These are phyloP conservation scores for Ascochyta lentis DNA, from an alignment of 2,329 filamentous ascomycete species.

Conservation along the genomic window DNA sequence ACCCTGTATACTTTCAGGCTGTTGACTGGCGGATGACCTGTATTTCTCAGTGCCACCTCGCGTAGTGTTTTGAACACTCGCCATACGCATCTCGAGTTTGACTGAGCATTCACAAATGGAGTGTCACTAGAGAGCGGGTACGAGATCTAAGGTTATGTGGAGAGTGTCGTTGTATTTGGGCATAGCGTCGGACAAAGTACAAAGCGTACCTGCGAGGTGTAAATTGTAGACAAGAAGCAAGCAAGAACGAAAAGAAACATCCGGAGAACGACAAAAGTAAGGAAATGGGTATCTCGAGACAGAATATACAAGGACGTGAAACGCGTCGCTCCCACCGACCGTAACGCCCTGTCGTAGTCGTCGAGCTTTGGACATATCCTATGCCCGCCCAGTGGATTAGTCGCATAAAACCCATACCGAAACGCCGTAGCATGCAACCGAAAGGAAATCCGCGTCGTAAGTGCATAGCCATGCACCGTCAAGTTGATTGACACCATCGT, in stretches of 20 bases:
- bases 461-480: slow-evolving; percentile 13
- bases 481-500: slow-evolving; percentile 13
- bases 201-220: no score
- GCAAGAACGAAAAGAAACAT: background rate
- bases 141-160: no score
- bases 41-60: no score
- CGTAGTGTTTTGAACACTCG: no score
- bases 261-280: background rate
- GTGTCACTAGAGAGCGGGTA: no score
- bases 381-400: slow-evolving; percentile 13
- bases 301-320: slow-evolving; percentile 17
- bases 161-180: no score
- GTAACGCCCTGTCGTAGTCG: slow-evolving; percentile 22
- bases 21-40: no score
- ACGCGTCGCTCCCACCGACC: slow-evolving; percentile 22
- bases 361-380: slow-evolving; percentile 15
- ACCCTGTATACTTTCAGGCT: no score
- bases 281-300: slow-evolving; percentile 20
- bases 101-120: no score
- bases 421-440: slow-evolving; percentile 14
- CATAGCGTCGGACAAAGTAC: no score
- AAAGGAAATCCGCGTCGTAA: slow-evolving; percentile 5
- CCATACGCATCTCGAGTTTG: no score
- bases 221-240: no score
- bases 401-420: background rate